Base-by-base conservation (phyloP, 345 rosid species). In the Hevea brasiliensis region DNA sequence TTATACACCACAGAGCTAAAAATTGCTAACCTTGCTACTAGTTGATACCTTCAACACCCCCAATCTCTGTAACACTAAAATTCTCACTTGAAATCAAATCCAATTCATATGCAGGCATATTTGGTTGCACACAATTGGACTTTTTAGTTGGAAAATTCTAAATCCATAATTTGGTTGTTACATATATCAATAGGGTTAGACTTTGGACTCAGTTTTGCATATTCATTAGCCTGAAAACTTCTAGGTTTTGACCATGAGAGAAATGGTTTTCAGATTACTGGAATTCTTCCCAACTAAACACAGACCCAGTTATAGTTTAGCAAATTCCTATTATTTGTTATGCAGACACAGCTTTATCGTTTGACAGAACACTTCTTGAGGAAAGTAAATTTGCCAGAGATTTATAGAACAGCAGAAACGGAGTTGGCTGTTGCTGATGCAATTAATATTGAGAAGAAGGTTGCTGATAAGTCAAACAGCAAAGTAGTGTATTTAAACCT, bases 371-470 rank as follows among this genome's bases (percentile, higher is more conserved):
- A 81, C 80, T 82, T 92, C 76, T 75, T 95, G 84, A 92, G 81
- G 87, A 89, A 83, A 81, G 85, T 86, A 87, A 86, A 92, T 81
- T 76, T 87, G 66, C 86, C 84, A 24, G 82, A 87, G 71, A 77
- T 89, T 70, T 71, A 88, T 79, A 87, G 94, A 81, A 87, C 86
- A 70, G 99, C 98, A 76, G 96, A 82, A 44, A 90, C 97, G 40
- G 99, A 95, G 83, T 84, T 95, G 83, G 98, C 98, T 59, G 92
- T 95, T 79, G 99, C 99, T 67, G 99, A 95, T 87, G 99, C 98
- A 40, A 76, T 88, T 74, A 95, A 95, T 74, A 89, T 92, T 35
- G 99, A 95, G 81, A 92, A 85, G 81, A 89, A 68, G 40, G 89
- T 86, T 41, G 96, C 94, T 66, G 89, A 92, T 76, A 88, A 84